Evolutionary conservation across 768 basidiomycete species (phyloP), one percentile per base, ranked within the genome.

Genomic region (Rhizopogon vulgaris): DNA sequence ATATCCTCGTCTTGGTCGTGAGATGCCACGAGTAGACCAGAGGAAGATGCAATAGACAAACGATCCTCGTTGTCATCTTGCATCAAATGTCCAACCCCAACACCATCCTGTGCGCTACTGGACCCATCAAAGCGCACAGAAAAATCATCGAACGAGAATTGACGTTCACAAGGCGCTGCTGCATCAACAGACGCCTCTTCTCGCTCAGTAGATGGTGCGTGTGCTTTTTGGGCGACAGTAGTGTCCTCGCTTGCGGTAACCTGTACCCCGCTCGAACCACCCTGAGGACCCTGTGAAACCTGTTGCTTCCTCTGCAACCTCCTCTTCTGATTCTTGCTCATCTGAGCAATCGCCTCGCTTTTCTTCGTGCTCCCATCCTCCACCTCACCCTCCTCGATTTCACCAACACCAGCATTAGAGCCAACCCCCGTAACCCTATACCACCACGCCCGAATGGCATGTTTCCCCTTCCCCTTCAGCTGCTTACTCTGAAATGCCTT

Each of bases 401-500:
- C 57, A 6, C 41, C 47, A 24, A 24, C 46, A n/a, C 32, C 37
- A 24, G 27, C 32, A n/a, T 56, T 50, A 38, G 46, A 52, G 4
- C 40, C 46, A 6, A 36, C 47, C 45, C 38, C 55, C 11, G 42
- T 24, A 28, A 41, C 32, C 25, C 56, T 48, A 54, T 58, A 58
- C 57, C 57, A 58, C 51, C 57, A 57, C 17, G 49, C 56, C 34
- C 52, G 49, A 32, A 58, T 51, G 38, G 48, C 41, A n/a, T 50
- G 48, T 11, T 47, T 57, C 28, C 56, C 56, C 28, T 71, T 75
- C 12, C 76, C 73, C 49, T 75, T 74, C 41, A 78, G 48, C 43
- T 72, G 71, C 56, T 66, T 64, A 5, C 70, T 50, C 52, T 67
- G 70, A 38, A 71, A 83, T 37, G 77, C 79, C 49, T 65, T 70